Base-by-base conservation (phyloP, 139 green algal genomes). In the Diplosphaera chodatii region DNA sequence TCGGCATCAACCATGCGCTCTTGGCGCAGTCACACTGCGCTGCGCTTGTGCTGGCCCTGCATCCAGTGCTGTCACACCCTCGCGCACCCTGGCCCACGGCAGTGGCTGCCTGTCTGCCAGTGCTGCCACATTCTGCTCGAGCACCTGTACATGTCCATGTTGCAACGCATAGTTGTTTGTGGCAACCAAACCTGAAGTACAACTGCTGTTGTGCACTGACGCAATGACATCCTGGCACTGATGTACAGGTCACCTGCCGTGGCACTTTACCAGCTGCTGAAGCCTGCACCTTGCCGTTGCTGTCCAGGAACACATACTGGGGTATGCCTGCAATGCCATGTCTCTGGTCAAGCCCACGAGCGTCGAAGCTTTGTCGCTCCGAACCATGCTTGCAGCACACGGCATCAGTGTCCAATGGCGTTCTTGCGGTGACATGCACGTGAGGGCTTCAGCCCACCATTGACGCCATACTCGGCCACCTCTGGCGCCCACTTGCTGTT, bases 401-500 rank as follows among this genome's bases (percentile, higher is more conserved):
- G n/a, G n/a, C n/a, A n/a, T n/a, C n/a, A n/a, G n/a, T n/a, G n/a
- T n/a, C n/a, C n/a, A n/a, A n/a, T n/a, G n/a, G n/a, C n/a, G n/a
- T n/a, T n/a, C n/a, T n/a, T n/a, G n/a, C n/a, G n/a, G n/a, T n/a
- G n/a, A n/a, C n/a, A n/a, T n/a, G n/a, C n/a, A n/a, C n/a, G n/a
- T n/a, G 69, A 81, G 71, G 27, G 16, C 18, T 29, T 22, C 34
- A 40, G 94, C 37, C 98, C 93, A 70, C 94, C 94, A 10, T 85
- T 78, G 5, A 99, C 94, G 20, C 85, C 73, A 69, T 96, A 99
- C 80, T 98, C 87, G 15, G 80, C 59, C 20, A 91, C 72, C 74
- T 96, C 87, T 1, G 79, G 85, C 31, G 86, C 81, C 89, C 91
- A 96, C 76, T 95, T 96, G 34, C 78, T 74, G 84, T 99, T 99